phyloP scores from a whole-genome alignment of 2,329 filamentous ascomycete genomes.

The Tolypocladium amazonense region DNA sequence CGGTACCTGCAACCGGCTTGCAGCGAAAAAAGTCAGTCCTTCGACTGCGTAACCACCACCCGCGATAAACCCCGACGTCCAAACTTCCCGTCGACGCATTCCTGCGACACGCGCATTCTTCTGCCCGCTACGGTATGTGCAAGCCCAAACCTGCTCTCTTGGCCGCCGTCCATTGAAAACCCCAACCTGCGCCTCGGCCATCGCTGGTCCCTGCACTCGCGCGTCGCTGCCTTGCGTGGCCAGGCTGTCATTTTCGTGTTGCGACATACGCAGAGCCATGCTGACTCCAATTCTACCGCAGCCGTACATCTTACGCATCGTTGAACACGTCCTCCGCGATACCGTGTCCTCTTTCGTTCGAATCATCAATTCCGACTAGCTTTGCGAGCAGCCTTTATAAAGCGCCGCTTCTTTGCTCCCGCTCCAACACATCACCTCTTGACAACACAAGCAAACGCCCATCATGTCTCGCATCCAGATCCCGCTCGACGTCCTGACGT shows the following conservation, averaged over 20 bases:
- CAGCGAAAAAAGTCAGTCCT: neutral
- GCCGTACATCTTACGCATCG: neutral
- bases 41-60: neutral
- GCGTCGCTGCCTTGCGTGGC: neutral
- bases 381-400: neutral
- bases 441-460: slow-evolving; percentile 5
- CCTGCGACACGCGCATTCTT: neutral
- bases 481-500: slow-evolving; percentile 83
- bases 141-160: neutral
- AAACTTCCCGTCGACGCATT: neutral
- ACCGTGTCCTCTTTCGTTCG: neutral
- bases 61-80: neutral
- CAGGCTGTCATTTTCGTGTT: neutral
- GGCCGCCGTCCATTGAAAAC: neutral
- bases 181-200: neutral
- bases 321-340: neutral
- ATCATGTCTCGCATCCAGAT: slow-evolving; percentile 83
- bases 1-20: neutral
- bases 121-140: neutral
- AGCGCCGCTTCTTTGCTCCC: neutral
- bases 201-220: neutral
- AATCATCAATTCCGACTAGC: neutral
- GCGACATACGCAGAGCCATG: neutral
- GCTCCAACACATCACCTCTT: neutral
- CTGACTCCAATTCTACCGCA: neutral